Conservation (phyloP, 257 asterid species). For the Verbascum thapsus region DNA sequence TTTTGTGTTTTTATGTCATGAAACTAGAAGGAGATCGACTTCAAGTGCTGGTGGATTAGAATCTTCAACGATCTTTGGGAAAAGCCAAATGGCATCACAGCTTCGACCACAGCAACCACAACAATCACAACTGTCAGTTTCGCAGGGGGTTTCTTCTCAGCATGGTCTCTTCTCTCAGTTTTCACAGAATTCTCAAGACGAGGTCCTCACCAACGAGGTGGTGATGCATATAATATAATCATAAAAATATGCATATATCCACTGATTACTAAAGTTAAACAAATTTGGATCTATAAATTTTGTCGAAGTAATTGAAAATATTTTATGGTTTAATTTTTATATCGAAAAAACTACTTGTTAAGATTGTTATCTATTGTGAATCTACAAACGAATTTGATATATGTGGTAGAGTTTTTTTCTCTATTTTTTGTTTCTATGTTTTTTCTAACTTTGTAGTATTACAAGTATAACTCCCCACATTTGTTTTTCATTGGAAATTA, state of each 20-base stretch:
- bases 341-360: no score
- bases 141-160: constrained; percentile 90
- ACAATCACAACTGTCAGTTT: constrained; percentile 71
- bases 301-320: constrained; percentile 2
- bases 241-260: background rate
- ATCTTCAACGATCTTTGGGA: constrained; percentile 55
- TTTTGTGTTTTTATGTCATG: constrained; percentile 11
- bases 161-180: constrained; percentile 78
- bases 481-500: no score
- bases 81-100: constrained; percentile 54
- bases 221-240: constrained; percentile 28
- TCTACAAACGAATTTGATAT: no score
- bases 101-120: constrained; percentile 50
- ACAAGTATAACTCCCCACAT: no score
- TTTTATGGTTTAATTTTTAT: no score
- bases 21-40: constrained; percentile 56
- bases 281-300: constrained; percentile 18
- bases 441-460: no score
- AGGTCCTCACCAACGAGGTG: constrained; percentile 61
- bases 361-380: no score
- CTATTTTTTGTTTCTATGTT: no score
- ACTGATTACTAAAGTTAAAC: background rate
- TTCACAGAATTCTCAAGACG: constrained; percentile 83
- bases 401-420: no score
- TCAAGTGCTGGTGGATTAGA: constrained; percentile 51